Evolutionary conservation across 2,329 filamentous ascomycete genomes (phyloP).

Genomic region (Stagonosporopsis vannaccii): DNA sequence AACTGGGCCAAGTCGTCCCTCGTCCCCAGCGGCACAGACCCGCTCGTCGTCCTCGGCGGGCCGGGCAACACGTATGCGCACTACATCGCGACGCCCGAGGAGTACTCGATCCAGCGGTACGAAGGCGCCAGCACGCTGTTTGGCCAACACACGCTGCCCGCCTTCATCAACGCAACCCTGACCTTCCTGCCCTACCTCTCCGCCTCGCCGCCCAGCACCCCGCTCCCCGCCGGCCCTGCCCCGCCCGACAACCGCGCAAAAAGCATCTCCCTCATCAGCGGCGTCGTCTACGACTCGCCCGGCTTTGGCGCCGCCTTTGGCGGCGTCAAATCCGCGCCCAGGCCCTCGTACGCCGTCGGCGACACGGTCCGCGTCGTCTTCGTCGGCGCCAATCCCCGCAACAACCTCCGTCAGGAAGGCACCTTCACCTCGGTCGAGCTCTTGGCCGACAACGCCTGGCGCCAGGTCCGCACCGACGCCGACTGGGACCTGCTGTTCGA

Average conservation of each 20-base stretch:
- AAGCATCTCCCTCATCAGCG: conserved; percentile 81
- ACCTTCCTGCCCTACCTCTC: conserved; percentile 72
- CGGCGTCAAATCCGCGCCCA: conserved; percentile 63
- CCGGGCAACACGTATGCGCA: conserved; percentile 92
- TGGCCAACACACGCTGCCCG: conserved; percentile 80
- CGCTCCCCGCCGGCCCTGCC: conserved; percentile 61
- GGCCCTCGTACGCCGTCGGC: conserved; percentile 67
- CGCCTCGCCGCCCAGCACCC: conserved; percentile 34
- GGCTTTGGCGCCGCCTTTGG: conserved; percentile 76
- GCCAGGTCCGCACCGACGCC: conserved; percentile 70
- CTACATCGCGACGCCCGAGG: conserved; percentile 79
- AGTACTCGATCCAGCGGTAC: conserved; percentile 86
- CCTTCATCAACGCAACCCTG: conserved; percentile 87
- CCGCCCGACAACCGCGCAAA: conserved; percentile 80
- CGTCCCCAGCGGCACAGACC: conserved; percentile 21
- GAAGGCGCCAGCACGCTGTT: conserved; percentile 94
- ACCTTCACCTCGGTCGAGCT: conserved; percentile 82
- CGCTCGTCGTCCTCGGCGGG: conserved; percentile 81
- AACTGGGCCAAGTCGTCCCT: conserved; percentile 33
- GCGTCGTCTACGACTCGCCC: conserved; percentile 82
- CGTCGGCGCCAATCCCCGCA: conserved; percentile 87
- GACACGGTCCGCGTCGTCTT: conserved; percentile 72
- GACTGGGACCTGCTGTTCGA: conserved; percentile 86
- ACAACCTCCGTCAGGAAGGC: conserved; percentile 79
- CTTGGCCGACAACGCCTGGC: conserved; percentile 65